Evolutionary conservation across 352 stramenopile genomes (phyloP), one percentile per base, ranked within the genome.

Genomic region (Phytophthora megakarya): DNA sequence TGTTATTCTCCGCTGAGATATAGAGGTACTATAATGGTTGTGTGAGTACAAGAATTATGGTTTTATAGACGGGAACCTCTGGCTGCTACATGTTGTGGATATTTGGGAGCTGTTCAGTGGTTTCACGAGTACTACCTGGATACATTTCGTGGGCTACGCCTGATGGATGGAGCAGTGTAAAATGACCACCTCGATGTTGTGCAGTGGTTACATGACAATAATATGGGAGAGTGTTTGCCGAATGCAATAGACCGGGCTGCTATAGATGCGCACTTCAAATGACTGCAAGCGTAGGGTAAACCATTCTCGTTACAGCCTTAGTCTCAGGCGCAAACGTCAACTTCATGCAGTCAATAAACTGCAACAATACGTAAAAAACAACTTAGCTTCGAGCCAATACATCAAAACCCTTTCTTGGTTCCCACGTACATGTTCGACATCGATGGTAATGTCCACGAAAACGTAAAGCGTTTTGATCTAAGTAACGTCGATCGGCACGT

Each of bases 391-490:
- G 22, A 49, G 12, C 9, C 19, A 8, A 9, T 37, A 15, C 43
- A 40, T 3, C n/a, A 43, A 35, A 26, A 33, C n/a, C 13, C 4
- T 7, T n/a, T n/a, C 38, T 26, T 38, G 4, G 9, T 28, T 21
- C 19, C 4, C 21, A 56, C 82, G 38, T 78, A 93, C 87, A 59
- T 99, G 98, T 0, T 95, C 78, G 3, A 98, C 91, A 75, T 99
- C 97, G 47, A 99, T 98, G 15, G 90, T 81, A 67, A 99, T 99
- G 76, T 99, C 97, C 39, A 99, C 98, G 74, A 99, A 99, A 1
- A 99, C 97, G 75, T 99, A 99, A 15, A 99, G 77, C 81, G 97
- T 96, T 71, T 97, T 97, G 61, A 98, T 96, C 21, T 83, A 89
- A 15, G 97, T 99, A 32, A 96, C 80, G 43, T 98, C 94, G 46